Percentiles rank a stretch among this genome's conserved stretches.
These are phyloP conservation scores for Ophiocordyceps australis DNA, from an alignment of 2,329 filamentous ascomycete genomes.

Conservation along the genomic window DNA sequence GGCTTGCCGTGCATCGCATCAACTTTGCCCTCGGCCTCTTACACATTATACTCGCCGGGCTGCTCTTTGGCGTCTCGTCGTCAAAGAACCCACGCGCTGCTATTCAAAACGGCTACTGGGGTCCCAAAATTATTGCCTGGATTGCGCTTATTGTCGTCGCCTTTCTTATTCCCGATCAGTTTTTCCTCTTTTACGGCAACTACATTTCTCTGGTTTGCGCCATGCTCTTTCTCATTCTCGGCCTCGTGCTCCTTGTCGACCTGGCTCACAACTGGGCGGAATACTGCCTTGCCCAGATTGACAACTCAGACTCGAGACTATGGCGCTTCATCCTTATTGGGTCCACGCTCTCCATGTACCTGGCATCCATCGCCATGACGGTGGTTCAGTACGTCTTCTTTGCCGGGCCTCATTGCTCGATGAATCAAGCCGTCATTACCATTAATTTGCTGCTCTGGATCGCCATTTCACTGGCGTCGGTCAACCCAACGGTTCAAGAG, in stretches of 20 bases:
- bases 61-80: conserved; percentile 72
- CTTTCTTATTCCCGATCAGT: conserved; percentile 86
- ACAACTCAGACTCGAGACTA: conserved; percentile 63
- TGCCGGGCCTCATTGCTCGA: conserved; percentile 59
- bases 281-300: conserved; percentile 85
- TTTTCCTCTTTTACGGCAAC: conserved; percentile 93
- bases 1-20: conserved; percentile 91
- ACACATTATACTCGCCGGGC: conserved; percentile 68
- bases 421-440: conserved; percentile 95
- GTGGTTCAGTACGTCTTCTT: conserved; percentile 97
- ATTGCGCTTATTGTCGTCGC: conserved; percentile 71
- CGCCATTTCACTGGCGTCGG: conserved; percentile 63
- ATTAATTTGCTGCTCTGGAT: conserved; percentile 80
- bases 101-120: conserved; percentile 98
- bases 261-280: conserved; percentile 95
- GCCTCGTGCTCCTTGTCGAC: conserved; percentile 82
- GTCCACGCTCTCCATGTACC: conserved; percentile 85
- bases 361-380: conserved; percentile 82
- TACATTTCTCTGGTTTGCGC: conserved; percentile 79
- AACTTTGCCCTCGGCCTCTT: conserved; percentile 95
- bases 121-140: conserved; percentile 87
- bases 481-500: conserved; percentile 81
- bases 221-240: conserved; percentile 84
- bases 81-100: conserved; percentile 76
- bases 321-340: conserved; percentile 84